phyloP scores from a whole-genome alignment of 2,329 filamentous ascomycete genomes.

The Kalaharituber pfeilii region DNA sequence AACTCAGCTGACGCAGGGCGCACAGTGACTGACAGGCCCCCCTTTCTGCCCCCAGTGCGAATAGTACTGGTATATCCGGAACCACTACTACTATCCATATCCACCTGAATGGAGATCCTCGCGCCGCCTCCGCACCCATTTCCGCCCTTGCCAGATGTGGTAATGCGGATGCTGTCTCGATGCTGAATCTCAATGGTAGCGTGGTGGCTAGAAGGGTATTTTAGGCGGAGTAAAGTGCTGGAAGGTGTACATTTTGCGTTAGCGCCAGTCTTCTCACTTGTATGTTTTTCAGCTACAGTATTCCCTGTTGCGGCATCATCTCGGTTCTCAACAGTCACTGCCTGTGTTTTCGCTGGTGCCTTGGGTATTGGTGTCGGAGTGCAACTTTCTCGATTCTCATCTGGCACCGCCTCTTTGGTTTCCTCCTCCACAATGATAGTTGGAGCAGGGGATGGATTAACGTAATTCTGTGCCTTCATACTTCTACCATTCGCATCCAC shows the following conservation, averaged over 20 bases:
- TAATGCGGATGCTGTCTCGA: not conserved
- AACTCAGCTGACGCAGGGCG: not conserved
- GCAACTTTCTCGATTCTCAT: not conserved
- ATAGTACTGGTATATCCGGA: not conserved
- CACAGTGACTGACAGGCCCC: not conserved
- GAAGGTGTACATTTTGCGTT: not conserved
- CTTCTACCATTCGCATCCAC: too few species aligned
- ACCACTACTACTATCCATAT: not conserved
- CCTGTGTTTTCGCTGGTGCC: not conserved
- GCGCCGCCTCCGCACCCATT: not conserved
- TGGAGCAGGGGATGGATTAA: not conserved
- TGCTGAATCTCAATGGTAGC: slow-evolving; percentile 1
- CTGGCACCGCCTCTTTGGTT: too few species aligned
- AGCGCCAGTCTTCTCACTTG: not conserved
- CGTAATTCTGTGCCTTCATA: not conserved
- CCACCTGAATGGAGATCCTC: not conserved
- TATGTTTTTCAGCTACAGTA: not conserved
- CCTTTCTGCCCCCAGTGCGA: not conserved
- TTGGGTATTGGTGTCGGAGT: not conserved
- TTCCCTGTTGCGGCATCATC: not conserved
- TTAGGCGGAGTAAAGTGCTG: not conserved
- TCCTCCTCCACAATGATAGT: not conserved
- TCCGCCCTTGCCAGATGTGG: not conserved
- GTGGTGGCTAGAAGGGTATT: not conserved
- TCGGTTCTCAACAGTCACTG: not conserved